A percentile compares a stretch with the other conserved stretches of the same genome.
These are phyloP conservation scores for Phytophthora capsici DNA, from an alignment of 352 stramenopile species.

Conservation along the genomic window DNA sequence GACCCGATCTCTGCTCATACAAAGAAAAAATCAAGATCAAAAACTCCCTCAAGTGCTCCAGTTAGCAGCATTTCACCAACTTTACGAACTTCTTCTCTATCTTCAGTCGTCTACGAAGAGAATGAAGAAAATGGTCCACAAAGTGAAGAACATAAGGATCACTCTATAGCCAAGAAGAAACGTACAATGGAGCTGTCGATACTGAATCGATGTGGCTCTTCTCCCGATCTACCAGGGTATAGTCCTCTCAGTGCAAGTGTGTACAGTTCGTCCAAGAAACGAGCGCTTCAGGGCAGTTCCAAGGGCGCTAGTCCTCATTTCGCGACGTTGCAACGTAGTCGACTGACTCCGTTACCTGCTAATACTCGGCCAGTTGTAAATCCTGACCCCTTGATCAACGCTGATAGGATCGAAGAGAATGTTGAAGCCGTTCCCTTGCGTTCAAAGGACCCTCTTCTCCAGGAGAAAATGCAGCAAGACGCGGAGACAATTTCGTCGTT, in stretches of 20 bases:
- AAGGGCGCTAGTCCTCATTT: constrained; percentile 48
- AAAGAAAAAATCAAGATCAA: constrained; percentile 26
- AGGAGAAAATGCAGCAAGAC: constrained; percentile 37
- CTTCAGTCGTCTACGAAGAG: constrained; percentile 13
- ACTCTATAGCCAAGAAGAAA: constrained; percentile 9
- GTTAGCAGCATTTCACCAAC: not conserved
- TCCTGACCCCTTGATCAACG: constrained; percentile 3
- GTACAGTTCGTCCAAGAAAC: constrained; percentile 78
- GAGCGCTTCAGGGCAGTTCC: constrained; percentile 36
- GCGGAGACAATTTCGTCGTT: constrained; percentile 54
- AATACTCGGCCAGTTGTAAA: constrained; percentile 52
- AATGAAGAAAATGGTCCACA: not conserved
- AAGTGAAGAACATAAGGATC: constrained; percentile 3
- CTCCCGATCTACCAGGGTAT: constrained; percentile 65
- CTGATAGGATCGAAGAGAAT: not conserved
- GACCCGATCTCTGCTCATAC: constrained; percentile 1
- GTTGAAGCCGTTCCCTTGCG: not conserved
- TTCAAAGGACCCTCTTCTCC: constrained; percentile 18
- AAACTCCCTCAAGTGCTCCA: constrained; percentile 15
- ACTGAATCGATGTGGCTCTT: constrained; percentile 67
- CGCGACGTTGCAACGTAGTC: constrained; percentile 54
- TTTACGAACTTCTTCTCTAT: not conserved
- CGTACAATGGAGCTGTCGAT: constrained; percentile 40
- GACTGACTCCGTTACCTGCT: constrained; percentile 63
- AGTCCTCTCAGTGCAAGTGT: constrained; percentile 56